Evolutionary conservation across 495 filamentous ascomycete genomes (phyloP), one percentile per base, ranked within the genome.

Genomic region (Tuber umbilicatum): DNA sequence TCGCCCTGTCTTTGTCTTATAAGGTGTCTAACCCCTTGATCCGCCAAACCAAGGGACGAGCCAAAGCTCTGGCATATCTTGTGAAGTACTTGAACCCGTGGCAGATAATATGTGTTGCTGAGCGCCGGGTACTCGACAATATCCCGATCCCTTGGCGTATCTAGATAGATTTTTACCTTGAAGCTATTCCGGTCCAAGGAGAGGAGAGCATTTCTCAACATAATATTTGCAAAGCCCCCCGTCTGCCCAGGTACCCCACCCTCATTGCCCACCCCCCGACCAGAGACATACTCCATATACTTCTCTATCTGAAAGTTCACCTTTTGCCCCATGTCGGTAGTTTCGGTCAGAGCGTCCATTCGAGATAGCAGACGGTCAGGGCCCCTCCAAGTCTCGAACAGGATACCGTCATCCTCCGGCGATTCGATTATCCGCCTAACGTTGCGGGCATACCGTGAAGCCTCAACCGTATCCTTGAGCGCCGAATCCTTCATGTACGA

Each of bases 51-150:
- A 27, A 38, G 27, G 19, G 21, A 12, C 16, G 43, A 17, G 35
- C 38, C 38, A 39, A 73, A 31, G 17, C 60, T 69, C 38, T 75
- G 74, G 21, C 14, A 23, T 10, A 78, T 69, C 23, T 76, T 74
- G 7, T 47, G 12, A 60, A 39, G 12, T 10, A 64, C 35, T 21
- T 70, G 27, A 70, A 38, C 17, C 17, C 75, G 39, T 17, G 39
- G 71, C 19, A 6, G 6, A n/a, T 42, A 5, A 19, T 23, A 6
- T 21, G 16, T 41, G 16, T 38, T 14, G n/a, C 68, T 64, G 23
- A 38, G 7, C 37, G 35, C 5, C 14, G 47, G 68, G n/a, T n/a
- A 2, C 0, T 68, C 55, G 16, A 45, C 3, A 35, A 67, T n/a
- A 23, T 76, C 55, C 27, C 9, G 41, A 23, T 70, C 71, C 21